A percentile compares a stretch with the other conserved stretches of the same genome.
Conservation (phyloP, 2,329 filamentous ascomycete species). For the Aspergillus nomiae region DNA sequence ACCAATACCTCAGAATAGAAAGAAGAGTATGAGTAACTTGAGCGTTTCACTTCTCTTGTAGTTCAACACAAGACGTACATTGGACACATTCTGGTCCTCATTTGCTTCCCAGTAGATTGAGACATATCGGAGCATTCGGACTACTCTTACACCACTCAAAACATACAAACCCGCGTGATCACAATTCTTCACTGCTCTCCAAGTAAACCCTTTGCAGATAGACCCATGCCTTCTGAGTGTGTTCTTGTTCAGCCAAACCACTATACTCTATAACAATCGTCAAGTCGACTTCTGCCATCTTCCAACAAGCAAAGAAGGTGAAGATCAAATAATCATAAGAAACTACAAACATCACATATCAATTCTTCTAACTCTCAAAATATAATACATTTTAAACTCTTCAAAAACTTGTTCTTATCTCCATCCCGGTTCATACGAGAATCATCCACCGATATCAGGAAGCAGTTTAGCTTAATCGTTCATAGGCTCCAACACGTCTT, state of each 20-base stretch:
- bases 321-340: neutral
- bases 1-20: slow-evolving; percentile 2
- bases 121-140: neutral
- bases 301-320: too few species aligned
- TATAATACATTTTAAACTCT: neutral
- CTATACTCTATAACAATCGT: too few species aligned
- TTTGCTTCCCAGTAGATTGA: neutral
- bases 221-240: too few species aligned
- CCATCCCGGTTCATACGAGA: neutral
- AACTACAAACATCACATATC: neutral
- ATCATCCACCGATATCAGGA: neutral
- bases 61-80: neutral
- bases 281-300: too few species aligned
- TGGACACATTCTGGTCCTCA: neutral
- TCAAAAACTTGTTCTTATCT: too few species aligned
- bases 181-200: neutral
- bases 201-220: too few species aligned
- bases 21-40: neutral
- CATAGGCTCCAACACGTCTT: neutral
- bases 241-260: too few species aligned
- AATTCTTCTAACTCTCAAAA: neutral
- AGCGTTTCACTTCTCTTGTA: neutral
- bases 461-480: neutral
- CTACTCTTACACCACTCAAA: neutral
- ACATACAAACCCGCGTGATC: neutral